Percentiles rank a stretch among this genome's conserved stretches.
These are phyloP conservation scores for Sanghuangporus sanghuang DNA, from an alignment of 1,284 basidiomycete genomes.

Conservation along the genomic window DNA sequence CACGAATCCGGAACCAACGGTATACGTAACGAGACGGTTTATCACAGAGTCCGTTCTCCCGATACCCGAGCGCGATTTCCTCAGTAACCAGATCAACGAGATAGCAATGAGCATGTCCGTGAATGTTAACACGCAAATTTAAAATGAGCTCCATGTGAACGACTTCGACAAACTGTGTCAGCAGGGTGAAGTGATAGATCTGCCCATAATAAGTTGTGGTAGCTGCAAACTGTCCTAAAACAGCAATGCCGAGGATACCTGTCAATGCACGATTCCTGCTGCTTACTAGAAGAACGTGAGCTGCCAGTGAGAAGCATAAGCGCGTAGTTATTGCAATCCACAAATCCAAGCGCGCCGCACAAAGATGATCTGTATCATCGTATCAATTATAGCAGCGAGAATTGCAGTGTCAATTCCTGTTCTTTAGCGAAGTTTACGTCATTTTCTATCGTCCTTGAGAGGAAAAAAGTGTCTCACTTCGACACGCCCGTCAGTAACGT, in stretches of 20 bases:
- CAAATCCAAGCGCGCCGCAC: slow-evolving; percentile 1
- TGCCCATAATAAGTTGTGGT: slow-evolving; percentile 16
- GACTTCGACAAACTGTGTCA: slow-evolving; percentile 27
- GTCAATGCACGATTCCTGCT: neutral
- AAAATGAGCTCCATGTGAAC: slow-evolving; percentile 45
- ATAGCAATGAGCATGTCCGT: slow-evolving; percentile 37
- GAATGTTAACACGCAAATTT: slow-evolving; percentile 5
- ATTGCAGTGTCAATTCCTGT: neutral
- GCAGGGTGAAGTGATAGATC: neutral
- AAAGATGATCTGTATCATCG: neutral
- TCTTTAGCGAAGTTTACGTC: neutral
- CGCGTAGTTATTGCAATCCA: neutral
- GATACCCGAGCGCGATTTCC: slow-evolving; percentile 25
- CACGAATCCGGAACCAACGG: slow-evolving; percentile 41
- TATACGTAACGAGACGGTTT: slow-evolving; percentile 37
- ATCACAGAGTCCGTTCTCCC: slow-evolving; percentile 28
- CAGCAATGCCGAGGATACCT: neutral
- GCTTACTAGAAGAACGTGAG: neutral
- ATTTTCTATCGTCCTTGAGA: neutral
- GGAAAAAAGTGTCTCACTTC: neutral
- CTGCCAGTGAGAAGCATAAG: neutral
- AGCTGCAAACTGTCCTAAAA: neutral
- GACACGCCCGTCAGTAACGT: neutral
- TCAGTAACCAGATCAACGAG: slow-evolving; percentile 33
- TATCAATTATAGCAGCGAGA: neutral